Base-by-base conservation (phyloP, 176 grass and related monocot species). In the Puccinellia tenuiflora region DNA sequence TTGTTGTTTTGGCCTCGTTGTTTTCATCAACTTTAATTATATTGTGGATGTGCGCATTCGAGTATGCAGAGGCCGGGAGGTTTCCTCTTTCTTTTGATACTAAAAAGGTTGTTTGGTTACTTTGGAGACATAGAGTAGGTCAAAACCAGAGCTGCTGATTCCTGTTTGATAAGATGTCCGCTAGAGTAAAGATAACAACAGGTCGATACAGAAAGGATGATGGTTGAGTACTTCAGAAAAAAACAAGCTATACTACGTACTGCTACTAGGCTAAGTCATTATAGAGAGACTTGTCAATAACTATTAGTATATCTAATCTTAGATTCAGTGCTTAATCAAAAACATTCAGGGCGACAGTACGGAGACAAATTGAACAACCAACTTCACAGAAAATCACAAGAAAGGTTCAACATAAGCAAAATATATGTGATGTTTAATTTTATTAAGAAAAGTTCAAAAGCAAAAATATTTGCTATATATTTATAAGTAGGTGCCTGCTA, bases 201-300 rank as follows among this genome's bases (percentile, higher is more conserved):
- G 15, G 9, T 73, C 8, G 8, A 48, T 43, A 14, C 2, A 12
- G 40, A 29, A 46, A 72, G 40, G 15, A 47, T 47, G 68, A 47
- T 46, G 40, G 43, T 26, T 16, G 40, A 47, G 40, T 47, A 47
- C 68, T 72, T 28, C 22, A 28, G 40, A 73, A 72, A 73, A 47
- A 8, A 73, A 63, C 53, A 77, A 77, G 77, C 28, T 13, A 65
- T 13, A 65, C n/a, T 52, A 53, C 66, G n/a, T 45, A 26, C n/a
- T 46, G 54, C 68, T 39, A 62, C 11, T 21, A 26, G 3, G 15
- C 8, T 33, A 31, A 43, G 77, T 75, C 31, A 39, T 72, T 40
- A 46, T 42, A 71, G 29, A 69, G 15, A 57, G 37, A 75, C 37
- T 46, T 84, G 68, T 72, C 42, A 37, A 66, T 21, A 80, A 74